Evolutionary conservation across 306 rosid genomes (phyloP), one percentile per base, ranked within the genome.

Genomic region (Sicyos baderoa): DNA sequence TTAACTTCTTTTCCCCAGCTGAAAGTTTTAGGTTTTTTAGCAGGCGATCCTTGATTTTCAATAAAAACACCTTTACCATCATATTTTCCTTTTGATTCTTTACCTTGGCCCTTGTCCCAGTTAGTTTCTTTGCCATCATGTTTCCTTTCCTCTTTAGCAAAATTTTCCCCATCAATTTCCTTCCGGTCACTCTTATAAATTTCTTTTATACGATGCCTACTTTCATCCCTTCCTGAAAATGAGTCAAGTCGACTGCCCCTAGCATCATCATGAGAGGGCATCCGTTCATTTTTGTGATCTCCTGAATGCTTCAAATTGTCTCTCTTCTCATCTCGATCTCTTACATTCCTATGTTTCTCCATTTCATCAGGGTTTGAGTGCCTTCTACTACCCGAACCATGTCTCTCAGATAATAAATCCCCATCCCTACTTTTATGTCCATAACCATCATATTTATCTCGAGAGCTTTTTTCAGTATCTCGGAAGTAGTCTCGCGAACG

Each of bases 261-360:
- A 54, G 76, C 68, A 22, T 83, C 86, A 25, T 85, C 85, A 68
- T 87, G 65, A 51, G 83, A 60, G 35, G 56, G 74, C 45, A 47
- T 74, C 14, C 78, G 72, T 25, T 83, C 88, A 74, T 86, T 85
- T 86, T 75, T 83, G 75, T 76, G 66, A 68, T 86, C 91, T 72
- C 82, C 84, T 44, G 72, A 82, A 76, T 81, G 82, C 82, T 90
- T 88, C 68, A 55, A 80, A 9, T 75, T 77, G 81, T 79, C 88
- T 66, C 76, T 86, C 73, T 74, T 86, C 70, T 85, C 95, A 85
- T 86, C 89, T 71, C 81, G 70, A 32, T 83, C 92, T 78, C 83
- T 80, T 16, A 60, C 19, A 74, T 67, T 74, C 77, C 81, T 76
- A 70, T 84, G 91, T 78, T 80, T 80, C 75, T 81, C 93, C 60